Base-by-base conservation (phyloP, 2,329 filamentous ascomycete species). In the Neofusicoccum parvum region DNA sequence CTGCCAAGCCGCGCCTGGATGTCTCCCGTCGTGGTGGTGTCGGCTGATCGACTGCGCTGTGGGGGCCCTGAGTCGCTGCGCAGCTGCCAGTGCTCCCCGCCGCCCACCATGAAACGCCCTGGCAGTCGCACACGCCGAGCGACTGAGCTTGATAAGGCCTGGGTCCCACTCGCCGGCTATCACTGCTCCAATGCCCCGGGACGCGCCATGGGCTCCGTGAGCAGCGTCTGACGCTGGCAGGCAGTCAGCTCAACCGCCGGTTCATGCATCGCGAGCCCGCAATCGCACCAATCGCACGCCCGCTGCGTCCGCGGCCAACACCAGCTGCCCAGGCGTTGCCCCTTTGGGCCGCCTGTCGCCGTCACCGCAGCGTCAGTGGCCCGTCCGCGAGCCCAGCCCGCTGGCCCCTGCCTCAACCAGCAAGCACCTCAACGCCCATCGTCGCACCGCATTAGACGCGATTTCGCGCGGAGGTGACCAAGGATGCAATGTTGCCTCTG, bases 381-480 rank as follows among this genome's bases (percentile, higher is more conserved):
- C 49, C 39, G n/a, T 23, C 27, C 14, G 43, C 48, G 60, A 53
- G 36, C 23, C 46, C 46, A 23, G 41, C 59, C 27, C 46, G 23
- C 56, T 14, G 45, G 59, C 17, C 15, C 58, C n/a, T 41, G 27
- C 1, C 53, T 58, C 53, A 45, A n/a, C 53, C 53, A 15, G 50
- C 50, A 54, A 23, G 5, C 51, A 23, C 39, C 53, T 58, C 53
- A 37, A 59, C 54, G 54, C 54, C 54, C 54, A 36, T 34, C 43
- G 54, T 59, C 32, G 54, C 54, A 59, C 54, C n/a, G 54, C 54
- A 46, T 59, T 59, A 59, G 54, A 59, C 53, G 53, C 53, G 37
- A 59, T 59, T 34, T 39, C 39, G 12, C 10, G 50, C 32, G 17
- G 32, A 36, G 23, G 12, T 56, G 36, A 50, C 23, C 48, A 32